Base-by-base conservation (phyloP, 2,329 filamentous ascomycete species). In the Kalmusia sp. region DNA sequence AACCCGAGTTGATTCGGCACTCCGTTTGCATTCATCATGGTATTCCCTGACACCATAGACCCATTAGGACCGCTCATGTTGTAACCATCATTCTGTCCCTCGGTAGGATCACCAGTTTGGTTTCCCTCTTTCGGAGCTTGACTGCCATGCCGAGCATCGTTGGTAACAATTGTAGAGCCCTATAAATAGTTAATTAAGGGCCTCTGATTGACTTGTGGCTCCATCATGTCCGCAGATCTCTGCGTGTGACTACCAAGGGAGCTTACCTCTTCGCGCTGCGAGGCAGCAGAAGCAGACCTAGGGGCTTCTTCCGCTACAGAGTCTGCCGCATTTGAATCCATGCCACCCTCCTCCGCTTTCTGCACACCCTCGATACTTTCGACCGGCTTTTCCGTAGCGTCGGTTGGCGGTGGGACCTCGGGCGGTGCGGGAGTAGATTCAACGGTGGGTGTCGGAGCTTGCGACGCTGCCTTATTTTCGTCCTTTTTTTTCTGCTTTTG, bases 401-500 rank as follows among this genome's bases (percentile, higher is more conserved):
- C 63, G 27, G 31, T 53, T n/a, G 53, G 48, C 25, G 58, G 53
- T 45, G 62, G 61, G 22, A 54, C 59, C 21, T 68, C 71, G 14
- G 59, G 49, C 19, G 64, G 54, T 34, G 54, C 61, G 21, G 61
- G 51, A 30, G 57, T 61, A 8, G 49, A 51, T 21, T 67, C 67
- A 19, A 56, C 61, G 34, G 58, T 59, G 12, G 69, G 66, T 15
- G 70, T 67, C 41, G 67, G 57, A 11, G 59, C 64, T 53, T 70
- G 65, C 19, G 68, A 61, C 5, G 71, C 67, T 22, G 59, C 63
- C 50, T 71, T 74, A 15, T 64, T 66, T 28, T 70, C 69, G 49
- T 71, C 70, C 69, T 79, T 73, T 57, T 76, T 76, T 76, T 96
- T 96, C 82, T 96, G 96, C 74, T 96, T 96, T 67, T 93, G 90